Conservation (phyloP, 441 rosid species). For the Oxalis stricta region DNA sequence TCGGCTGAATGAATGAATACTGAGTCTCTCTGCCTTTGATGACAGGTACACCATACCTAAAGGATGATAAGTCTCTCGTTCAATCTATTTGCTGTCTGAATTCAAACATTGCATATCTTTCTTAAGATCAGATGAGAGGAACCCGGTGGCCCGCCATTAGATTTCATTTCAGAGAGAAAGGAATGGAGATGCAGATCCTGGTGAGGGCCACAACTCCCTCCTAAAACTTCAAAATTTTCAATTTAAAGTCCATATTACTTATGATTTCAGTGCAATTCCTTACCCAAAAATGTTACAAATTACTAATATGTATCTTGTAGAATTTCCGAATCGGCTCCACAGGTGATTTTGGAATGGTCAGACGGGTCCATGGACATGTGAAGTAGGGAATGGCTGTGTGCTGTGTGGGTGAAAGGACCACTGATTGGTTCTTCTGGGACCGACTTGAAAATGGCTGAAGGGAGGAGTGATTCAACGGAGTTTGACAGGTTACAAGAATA, state of each 20-base stretch:
- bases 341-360: slow-evolving; percentile 19
- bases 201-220: no score
- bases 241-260: no score
- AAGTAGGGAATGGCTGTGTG: slow-evolving; percentile 21
- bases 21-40: slow-evolving; percentile 18
- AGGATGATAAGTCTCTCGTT: slow-evolving; percentile 16
- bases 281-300: no score
- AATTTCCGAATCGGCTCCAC: no score
- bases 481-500: slow-evolving; percentile 23
- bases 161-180: slow-evolving; percentile 21
- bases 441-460: slow-evolving; percentile 15
- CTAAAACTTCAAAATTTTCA: no score
- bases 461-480: slow-evolving; percentile 16
- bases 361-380: slow-evolving; percentile 41
- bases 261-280: no score
- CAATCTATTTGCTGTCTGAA: slow-evolving; percentile 30
- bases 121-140: slow-evolving; percentile 42
- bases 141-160: slow-evolving; percentile 24
- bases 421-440: slow-evolving; percentile 45
- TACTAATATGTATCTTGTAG: no score
- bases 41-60: slow-evolving; percentile 27
- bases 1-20: slow-evolving; percentile 9
- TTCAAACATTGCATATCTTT: slow-evolving; percentile 32
- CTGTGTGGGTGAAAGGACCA: slow-evolving; percentile 25
- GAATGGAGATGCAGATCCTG: no score